Evolutionary conservation across 2,329 filamentous ascomycete genomes (phyloP).

Genomic region (Aspergillus sp.): DNA sequence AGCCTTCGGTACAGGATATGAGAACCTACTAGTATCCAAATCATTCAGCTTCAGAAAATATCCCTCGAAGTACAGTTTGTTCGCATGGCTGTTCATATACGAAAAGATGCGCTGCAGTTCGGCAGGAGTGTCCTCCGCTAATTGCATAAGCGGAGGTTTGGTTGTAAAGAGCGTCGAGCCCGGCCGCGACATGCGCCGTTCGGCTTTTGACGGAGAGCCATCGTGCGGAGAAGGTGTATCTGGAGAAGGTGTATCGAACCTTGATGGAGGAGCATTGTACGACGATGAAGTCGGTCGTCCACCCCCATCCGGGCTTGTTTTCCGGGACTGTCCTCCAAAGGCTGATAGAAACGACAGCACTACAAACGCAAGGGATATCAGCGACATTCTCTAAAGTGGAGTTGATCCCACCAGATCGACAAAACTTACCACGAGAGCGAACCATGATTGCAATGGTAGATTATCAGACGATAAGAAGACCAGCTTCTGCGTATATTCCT

Average conservation of each 20-base stretch:
- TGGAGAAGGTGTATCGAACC: conserved; percentile 34
- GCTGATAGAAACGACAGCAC: conserved; percentile 84
- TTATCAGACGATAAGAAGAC: conserved; percentile 17
- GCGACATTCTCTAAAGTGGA: not conserved
- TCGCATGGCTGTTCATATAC: conserved; percentile 89
- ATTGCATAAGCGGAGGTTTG: conserved; percentile 81
- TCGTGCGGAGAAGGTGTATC: conserved; percentile 37
- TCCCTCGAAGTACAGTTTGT: conserved; percentile 96
- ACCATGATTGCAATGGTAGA: conserved; percentile 28
- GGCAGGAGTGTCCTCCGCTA: conserved; percentile 80
- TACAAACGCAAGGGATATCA: conserved; percentile 44
- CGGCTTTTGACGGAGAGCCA: conserved; percentile 45
- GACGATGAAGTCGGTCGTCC: conserved; percentile 22
- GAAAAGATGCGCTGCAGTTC: conserved; percentile 94
- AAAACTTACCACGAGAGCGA: conserved; percentile 40
- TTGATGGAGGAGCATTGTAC: conserved; percentile 21
- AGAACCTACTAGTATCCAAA: conserved; percentile 77
- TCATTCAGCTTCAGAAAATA: conserved; percentile 98
- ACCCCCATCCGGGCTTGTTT: conserved; percentile 35
- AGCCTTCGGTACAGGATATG: not conserved
- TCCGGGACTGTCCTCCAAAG: conserved; percentile 41
- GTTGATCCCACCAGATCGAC: not conserved
- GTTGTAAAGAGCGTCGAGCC: conserved; percentile 84
- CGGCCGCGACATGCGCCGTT: conserved; percentile 59
- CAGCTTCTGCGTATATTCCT: conserved; percentile 11